These are phyloP conservation scores for Nowakowskiella sp. DNA, from an alignment of 192 early-diverging fungal genomes.

Conservation along the genomic window DNA sequence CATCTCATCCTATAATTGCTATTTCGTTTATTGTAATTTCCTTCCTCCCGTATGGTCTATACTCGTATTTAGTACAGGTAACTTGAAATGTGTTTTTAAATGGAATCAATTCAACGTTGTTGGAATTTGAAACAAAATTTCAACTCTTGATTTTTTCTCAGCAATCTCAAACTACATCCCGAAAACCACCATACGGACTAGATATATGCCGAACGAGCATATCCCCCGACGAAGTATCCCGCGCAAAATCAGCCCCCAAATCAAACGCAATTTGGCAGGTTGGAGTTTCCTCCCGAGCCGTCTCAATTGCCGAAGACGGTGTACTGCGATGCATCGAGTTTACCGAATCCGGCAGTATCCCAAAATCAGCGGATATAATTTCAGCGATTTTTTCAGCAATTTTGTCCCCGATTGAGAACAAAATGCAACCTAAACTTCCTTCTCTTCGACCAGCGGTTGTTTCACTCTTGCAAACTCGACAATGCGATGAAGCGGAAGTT, in stretches of 20 bases:
- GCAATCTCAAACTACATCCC: constrained; percentile 3
- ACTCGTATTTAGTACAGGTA: constrained; percentile 3
- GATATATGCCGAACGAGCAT: too few species aligned
- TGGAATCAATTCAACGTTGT: too few species aligned
- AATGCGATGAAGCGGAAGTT: constrained; percentile 13
- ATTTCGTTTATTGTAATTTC: constrained; percentile 1
- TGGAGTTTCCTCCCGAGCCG: constrained; percentile 28
- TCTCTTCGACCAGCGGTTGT: not conserved
- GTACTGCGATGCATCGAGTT: constrained; percentile 30
- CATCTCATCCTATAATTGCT: too few species aligned
- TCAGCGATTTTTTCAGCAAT: constrained; percentile 29
- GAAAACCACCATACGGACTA: not conserved
- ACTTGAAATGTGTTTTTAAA: not conserved
- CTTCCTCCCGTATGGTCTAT: not conserved
- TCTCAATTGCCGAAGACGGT: constrained; percentile 36
- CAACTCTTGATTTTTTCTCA: not conserved
- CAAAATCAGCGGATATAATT: constrained; percentile 21
- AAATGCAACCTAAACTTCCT: not conserved
- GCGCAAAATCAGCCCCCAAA: too few species aligned
- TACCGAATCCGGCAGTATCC: not conserved
- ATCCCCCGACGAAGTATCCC: too few species aligned
- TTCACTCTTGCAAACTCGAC: constrained; percentile 6
- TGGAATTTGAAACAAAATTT: constrained; percentile 4
- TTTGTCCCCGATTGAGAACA: constrained; percentile 14
- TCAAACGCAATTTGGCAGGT: too few species aligned